These are phyloP conservation scores for Coemansia sp. DNA, from an alignment of 192 early-diverging fungal genomes.

Conservation along the genomic window DNA sequence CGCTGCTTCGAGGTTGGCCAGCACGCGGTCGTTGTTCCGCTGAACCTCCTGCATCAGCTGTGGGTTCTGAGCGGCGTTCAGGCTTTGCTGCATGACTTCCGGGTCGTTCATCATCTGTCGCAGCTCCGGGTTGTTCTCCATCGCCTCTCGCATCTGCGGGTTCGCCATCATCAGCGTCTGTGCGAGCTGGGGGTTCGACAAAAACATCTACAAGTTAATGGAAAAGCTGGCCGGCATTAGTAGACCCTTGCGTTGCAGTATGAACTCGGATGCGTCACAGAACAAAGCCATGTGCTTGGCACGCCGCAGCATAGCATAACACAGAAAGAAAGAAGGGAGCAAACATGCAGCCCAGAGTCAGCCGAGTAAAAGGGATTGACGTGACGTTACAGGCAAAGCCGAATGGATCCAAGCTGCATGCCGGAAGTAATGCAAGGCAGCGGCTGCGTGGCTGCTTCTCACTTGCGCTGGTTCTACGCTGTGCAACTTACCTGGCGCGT, in stretches of 20 bases:
- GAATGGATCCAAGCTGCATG: not conserved
- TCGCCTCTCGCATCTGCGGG: conserved; percentile 38
- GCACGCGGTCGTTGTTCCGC: conserved; percentile 56
- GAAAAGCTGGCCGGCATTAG: not conserved
- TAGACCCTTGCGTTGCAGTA: not conserved
- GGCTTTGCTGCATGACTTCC: conserved; percentile 35
- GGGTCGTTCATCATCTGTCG: conserved; percentile 45
- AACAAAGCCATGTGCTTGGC: not conserved
- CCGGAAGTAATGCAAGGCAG: not conserved
- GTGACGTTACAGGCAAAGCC: too few relatives aligned
- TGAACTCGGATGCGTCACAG: not conserved
- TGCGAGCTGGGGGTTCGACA: conserved; percentile 35
- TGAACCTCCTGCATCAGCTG: conserved; percentile 50
- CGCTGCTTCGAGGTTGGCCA: conserved; percentile 50
- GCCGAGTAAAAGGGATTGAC: too few relatives aligned
- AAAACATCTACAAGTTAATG: conserved; percentile 19
- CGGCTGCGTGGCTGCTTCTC: not conserved
- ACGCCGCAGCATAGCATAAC: too few relatives aligned
- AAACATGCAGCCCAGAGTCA: not conserved
- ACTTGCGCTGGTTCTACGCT: not conserved
- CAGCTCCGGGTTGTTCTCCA: conserved; percentile 53
- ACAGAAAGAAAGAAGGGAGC: not conserved
- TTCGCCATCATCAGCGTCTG: conserved; percentile 47
- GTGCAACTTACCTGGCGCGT: conserved; percentile 39
- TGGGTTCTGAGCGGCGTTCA: conserved; percentile 50